Evolutionary conservation across 352 stramenopile species (phyloP).

Genomic region (Phytopythium oedochilum): DNA sequence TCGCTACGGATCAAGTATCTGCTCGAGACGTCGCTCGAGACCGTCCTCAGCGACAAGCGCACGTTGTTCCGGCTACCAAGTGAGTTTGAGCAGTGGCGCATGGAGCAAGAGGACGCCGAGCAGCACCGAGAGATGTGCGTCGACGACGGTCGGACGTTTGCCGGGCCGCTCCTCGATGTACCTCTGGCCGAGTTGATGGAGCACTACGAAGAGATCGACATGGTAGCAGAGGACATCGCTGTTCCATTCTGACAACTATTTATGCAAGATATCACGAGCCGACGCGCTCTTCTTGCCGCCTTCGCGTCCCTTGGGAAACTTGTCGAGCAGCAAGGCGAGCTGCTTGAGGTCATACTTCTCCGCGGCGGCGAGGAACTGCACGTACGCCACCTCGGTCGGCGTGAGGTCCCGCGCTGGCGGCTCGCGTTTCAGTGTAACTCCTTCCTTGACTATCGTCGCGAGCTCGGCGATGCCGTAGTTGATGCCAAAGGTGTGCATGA

Average conservation of each 20-base stretch:
- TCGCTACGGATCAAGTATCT: constrained; percentile 59
- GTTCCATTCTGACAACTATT: constrained; percentile 15
- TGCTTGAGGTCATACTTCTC: constrained; percentile 82
- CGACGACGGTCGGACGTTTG: constrained; percentile 26
- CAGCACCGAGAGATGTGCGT: constrained; percentile 25
- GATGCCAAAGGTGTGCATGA: constrained; percentile 65
- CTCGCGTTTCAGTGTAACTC: constrained; percentile 31
- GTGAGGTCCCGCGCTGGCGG: constrained; percentile 20
- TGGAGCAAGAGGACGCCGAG: constrained; percentile 60
- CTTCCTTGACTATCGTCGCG: constrained; percentile 53
- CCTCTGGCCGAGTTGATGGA: constrained; percentile 46
- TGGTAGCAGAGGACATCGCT: constrained; percentile 43
- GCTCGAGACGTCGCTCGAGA: constrained; percentile 52
- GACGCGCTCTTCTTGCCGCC: constrained; percentile 11
- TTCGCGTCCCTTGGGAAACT: constrained; percentile 58
- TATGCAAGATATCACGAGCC: no score
- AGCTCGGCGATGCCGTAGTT: constrained; percentile 72
- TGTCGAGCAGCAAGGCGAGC: constrained; percentile 52
- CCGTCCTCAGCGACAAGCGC: constrained; percentile 36
- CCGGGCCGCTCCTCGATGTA: constrained; percentile 34
- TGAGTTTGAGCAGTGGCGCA: constrained; percentile 61
- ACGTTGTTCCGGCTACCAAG: constrained; percentile 46
- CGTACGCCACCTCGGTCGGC: constrained; percentile 41
- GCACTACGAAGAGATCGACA: constrained; percentile 44
- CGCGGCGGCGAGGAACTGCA: constrained; percentile 57